Percentiles rank a stretch among this genome's conserved stretches.
phyloP scores from a whole-genome alignment of 2,329 filamentous ascomycete genomes.

The Xylariomycetidae sp. region DNA sequence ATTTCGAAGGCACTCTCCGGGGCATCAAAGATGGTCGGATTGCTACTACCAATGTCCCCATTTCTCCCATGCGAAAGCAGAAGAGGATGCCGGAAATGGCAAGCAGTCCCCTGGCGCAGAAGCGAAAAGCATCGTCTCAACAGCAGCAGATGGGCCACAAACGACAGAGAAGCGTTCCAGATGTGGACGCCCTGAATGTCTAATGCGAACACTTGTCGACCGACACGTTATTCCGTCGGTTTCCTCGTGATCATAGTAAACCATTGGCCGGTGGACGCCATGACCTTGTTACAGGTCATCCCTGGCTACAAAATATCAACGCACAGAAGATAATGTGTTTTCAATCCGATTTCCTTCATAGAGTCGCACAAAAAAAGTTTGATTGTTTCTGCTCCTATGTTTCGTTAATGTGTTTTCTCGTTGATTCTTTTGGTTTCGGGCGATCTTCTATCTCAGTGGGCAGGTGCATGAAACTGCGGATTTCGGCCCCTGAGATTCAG shows the following conservation, averaged over 20 bases:
- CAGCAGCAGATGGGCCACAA: constrained; percentile 44
- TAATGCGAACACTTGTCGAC: constrained; percentile 21
- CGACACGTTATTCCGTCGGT: constrained; percentile 1
- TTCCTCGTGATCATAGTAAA: constrained; percentile 5
- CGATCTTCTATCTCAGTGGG: no score
- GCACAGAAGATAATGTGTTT: no score
- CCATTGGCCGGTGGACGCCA: constrained; percentile 2
- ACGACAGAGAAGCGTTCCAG: constrained; percentile 55
- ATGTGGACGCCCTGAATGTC: constrained; percentile 45
- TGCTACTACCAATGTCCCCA: constrained; percentile 60
- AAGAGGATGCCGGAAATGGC: constrained; percentile 43
- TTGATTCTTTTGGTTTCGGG: no score
- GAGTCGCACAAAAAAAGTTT: no score
- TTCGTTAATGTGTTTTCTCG: no score
- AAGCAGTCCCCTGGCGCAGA: constrained; percentile 47
- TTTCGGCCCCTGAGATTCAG: no score
- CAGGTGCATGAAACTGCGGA: no score
- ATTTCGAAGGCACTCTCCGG: constrained; percentile 55
- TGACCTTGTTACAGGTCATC: constrained; percentile 1
- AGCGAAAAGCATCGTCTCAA: constrained; percentile 51
- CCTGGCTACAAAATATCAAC: constrained; percentile 4
- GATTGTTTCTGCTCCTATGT: no score
- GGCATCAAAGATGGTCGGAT: constrained; percentile 64
- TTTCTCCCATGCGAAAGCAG: constrained; percentile 61
- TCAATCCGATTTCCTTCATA: no score